phyloP scores from a whole-genome alignment of 176 grass and related monocot genomes.

The Poa pratensis region DNA sequence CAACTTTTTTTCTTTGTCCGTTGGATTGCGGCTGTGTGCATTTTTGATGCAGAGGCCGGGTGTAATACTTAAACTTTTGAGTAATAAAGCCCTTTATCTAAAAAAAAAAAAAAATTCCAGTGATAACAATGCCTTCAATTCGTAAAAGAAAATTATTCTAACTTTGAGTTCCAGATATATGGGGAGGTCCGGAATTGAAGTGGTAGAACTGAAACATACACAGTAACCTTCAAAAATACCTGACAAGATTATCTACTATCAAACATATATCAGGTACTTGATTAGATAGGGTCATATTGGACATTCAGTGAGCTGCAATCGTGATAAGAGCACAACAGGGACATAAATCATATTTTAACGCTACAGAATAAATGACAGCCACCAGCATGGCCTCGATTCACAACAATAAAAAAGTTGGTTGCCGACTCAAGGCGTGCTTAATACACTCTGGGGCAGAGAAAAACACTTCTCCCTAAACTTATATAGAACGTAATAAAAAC shows the following conservation, averaged over 20 bases:
- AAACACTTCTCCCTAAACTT: neutral
- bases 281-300: neutral
- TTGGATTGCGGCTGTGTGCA: too few relatives aligned
- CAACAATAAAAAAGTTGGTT: neutral
- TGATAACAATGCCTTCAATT: neutral
- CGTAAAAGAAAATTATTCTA: neutral
- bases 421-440: neutral
- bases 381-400: neutral
- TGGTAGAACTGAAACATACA: neutral
- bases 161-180: slow-evolving; percentile 21
- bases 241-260: slow-evolving; percentile 25
- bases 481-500: neutral
- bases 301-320: slow-evolving; percentile 19
- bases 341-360: slow-evolving; percentile 17
- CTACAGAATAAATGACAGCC: slow-evolving; percentile 3
- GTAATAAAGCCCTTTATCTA: too few relatives aligned
- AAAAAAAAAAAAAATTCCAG: too few relatives aligned
- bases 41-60: too few relatives aligned
- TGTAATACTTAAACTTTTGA: too few relatives aligned
- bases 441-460: neutral
- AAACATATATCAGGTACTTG: slow-evolving; percentile 14
- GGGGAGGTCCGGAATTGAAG: neutral
- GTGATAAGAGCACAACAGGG: neutral
- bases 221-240: slow-evolving; percentile 17
- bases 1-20: too few relatives aligned